A percentile compares a stretch with the other conserved stretches of the same genome.
phyloP scores from a whole-genome alignment of 2,329 filamentous ascomycete species.

The Cercospora sp. region DNA sequence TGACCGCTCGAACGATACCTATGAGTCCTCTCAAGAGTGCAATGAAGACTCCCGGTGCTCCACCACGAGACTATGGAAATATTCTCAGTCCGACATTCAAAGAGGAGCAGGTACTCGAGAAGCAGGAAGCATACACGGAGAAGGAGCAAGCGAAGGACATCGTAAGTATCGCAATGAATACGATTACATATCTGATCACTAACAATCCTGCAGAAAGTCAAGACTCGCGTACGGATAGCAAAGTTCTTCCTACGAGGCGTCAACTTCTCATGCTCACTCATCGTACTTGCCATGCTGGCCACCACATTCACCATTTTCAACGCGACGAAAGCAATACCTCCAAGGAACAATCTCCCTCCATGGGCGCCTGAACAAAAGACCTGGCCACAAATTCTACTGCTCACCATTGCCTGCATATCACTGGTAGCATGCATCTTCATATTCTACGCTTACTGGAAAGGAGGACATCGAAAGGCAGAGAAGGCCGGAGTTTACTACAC shows the following conservation, averaged over 20 bases:
- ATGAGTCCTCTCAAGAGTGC: conserved; percentile 85
- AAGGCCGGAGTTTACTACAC: conserved; percentile 96
- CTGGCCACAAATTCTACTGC: conserved; percentile 87
- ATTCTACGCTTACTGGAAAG: conserved; percentile 82
- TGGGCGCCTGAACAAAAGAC: conserved; percentile 78
- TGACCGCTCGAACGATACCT: conserved; percentile 58
- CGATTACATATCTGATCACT: conserved; percentile 28
- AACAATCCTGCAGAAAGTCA: conserved; percentile 71
- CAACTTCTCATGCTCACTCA: conserved; percentile 95
- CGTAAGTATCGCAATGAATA: conserved; percentile 58
- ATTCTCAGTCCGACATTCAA: conserved; percentile 87
- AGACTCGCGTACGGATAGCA: conserved; percentile 84
- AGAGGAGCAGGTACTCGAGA: conserved; percentile 83
- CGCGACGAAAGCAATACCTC: conserved; percentile 71
- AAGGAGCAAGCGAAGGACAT: conserved; percentile 84
- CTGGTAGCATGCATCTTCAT: conserved; percentile 76
- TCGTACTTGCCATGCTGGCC: conserved; percentile 86
- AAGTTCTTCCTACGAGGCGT: conserved; percentile 94
- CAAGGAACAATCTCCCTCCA: conserved; percentile 76
- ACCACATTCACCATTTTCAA: conserved; percentile 93
- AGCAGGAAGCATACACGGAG: conserved; percentile 76
- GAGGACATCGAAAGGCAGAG: conserved; percentile 83
- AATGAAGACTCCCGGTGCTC: conserved; percentile 81
- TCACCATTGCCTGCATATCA: conserved; percentile 77
- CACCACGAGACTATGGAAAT: conserved; percentile 67